Evolutionary conservation across 2,329 filamentous ascomycete species (phyloP).

Genomic region (Malbranchea zuffiana): DNA sequence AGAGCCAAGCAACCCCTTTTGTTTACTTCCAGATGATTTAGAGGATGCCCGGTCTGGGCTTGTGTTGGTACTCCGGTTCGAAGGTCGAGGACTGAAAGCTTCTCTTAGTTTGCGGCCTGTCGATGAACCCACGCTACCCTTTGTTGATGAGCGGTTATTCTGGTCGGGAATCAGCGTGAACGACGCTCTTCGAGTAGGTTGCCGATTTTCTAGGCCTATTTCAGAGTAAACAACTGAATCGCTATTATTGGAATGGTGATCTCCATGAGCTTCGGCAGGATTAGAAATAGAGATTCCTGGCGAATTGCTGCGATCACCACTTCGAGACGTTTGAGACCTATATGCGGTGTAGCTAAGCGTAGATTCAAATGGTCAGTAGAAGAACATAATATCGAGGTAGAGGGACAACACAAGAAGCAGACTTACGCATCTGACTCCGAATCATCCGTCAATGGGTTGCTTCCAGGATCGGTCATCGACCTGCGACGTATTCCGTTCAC

Average conservation of each 20-base stretch:
- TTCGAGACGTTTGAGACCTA: too few species aligned
- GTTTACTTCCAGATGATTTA: conserved; percentile 34
- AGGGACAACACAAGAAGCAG: conserved; percentile 5
- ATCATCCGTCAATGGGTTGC: conserved; percentile 41
- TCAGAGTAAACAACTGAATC: background rate
- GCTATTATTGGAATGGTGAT: background rate
- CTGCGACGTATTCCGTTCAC: conserved; percentile 24
- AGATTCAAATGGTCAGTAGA: too few species aligned
- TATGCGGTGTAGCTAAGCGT: too few species aligned
- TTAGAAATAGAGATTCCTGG: too few species aligned
- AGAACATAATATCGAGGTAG: too few species aligned
- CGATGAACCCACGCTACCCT: conserved; percentile 35
- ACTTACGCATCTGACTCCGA: conserved; percentile 42
- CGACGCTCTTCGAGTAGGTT: conserved; percentile 1
- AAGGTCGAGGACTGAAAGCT: conserved; percentile 47
- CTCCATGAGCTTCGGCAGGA: too few species aligned
- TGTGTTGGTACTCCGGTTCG: conserved; percentile 43
- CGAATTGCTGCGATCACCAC: too few species aligned
- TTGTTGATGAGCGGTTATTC: conserved; percentile 2
- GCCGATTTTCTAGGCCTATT: conserved; percentile 1
- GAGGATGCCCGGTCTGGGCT: conserved; percentile 38
- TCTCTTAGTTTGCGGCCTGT: conserved; percentile 61
- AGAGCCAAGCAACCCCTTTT: conserved; percentile 31
- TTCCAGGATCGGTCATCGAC: conserved; percentile 13
- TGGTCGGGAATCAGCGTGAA: background rate